Evolutionary conservation across 768 basidiomycete genomes (phyloP).

Genomic region (Amylocystis lapponica): DNA sequence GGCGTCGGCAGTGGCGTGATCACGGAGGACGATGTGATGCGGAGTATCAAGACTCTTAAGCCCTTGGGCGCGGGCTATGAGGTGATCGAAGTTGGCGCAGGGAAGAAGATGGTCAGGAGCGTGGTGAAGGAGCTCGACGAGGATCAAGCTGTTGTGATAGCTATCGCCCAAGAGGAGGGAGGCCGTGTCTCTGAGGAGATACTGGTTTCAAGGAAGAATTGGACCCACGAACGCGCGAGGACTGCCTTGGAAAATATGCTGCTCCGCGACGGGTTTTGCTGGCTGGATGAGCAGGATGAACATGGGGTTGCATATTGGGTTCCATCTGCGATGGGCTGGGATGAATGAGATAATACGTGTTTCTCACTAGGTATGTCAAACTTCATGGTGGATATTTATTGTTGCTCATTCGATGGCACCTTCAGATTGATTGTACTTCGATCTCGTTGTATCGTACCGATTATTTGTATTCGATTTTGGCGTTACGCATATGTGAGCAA

Average conservation of each 20-base stretch:
- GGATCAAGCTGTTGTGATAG: slow-evolving; percentile 80
- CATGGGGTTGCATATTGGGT: slow-evolving; percentile 78
- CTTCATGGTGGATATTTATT: too few relatives aligned
- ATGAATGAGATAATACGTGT: slow-evolving; percentile 33
- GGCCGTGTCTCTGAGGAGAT: slow-evolving; percentile 66
- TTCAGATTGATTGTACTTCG: too few relatives aligned
- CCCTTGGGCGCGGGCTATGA: slow-evolving; percentile 92
- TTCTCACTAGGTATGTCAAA: too few relatives aligned
- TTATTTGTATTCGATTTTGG: too few relatives aligned
- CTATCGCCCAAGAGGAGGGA: slow-evolving; percentile 59
- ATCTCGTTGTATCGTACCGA: too few relatives aligned
- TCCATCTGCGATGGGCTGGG: slow-evolving; percentile 84
- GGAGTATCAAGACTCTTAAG: slow-evolving; percentile 80
- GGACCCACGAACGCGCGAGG: slow-evolving; percentile 73
- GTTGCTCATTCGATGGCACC: too few relatives aligned
- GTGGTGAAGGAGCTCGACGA: slow-evolving; percentile 88
- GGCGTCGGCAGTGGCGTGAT: slow-evolving; percentile 63
- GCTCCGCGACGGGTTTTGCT: slow-evolving; percentile 84
- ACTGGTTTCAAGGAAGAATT: slow-evolving; percentile 57
- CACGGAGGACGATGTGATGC: slow-evolving; percentile 78
- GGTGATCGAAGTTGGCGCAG: slow-evolving; percentile 64
- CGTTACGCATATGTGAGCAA: too few relatives aligned
- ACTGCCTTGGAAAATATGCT: slow-evolving; percentile 87
- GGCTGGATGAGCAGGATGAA: slow-evolving; percentile 86
- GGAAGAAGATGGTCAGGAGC: slow-evolving; percentile 76